Conservation (phyloP, 495 filamentous ascomycete species). For the Neurospora tetraspora region DNA sequence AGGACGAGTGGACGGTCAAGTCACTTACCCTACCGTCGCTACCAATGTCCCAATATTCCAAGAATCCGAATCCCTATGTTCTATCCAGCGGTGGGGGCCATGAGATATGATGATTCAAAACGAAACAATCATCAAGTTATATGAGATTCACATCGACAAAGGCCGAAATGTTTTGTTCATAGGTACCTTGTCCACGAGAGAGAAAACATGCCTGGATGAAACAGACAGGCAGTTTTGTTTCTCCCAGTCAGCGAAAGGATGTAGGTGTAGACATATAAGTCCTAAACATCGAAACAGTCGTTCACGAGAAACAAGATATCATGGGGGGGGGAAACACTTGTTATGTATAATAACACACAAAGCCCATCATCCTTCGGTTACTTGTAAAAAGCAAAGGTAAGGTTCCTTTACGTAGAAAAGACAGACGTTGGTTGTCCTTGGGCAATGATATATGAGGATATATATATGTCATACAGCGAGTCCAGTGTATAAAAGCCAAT, state of each 20-base stretch:
- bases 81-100: neutral
- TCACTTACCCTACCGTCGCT: neutral
- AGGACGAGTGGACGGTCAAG: neutral
- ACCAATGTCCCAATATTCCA: neutral
- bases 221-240: neutral
- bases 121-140: neutral
- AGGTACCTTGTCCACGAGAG: neutral
- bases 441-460: too few species aligned
- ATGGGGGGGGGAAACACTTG: neutral
- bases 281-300: neutral
- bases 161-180: neutral
- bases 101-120: neutral
- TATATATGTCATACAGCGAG: too few species aligned
- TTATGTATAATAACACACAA: neutral
- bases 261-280: neutral
- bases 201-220: neutral
- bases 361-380: too few species aligned
- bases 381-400: too few species aligned
- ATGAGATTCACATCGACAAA: neutral
- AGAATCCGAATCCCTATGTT: neutral
- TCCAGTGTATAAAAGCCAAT: too few species aligned
- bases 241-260: neutral
- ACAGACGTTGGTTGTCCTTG: too few species aligned
- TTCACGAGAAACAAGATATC: neutral
- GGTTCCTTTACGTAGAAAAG: too few species aligned